Conservation (phyloP, 2,329 filamentous ascomycete genomes). For the Thielaviopsis musarum region DNA sequence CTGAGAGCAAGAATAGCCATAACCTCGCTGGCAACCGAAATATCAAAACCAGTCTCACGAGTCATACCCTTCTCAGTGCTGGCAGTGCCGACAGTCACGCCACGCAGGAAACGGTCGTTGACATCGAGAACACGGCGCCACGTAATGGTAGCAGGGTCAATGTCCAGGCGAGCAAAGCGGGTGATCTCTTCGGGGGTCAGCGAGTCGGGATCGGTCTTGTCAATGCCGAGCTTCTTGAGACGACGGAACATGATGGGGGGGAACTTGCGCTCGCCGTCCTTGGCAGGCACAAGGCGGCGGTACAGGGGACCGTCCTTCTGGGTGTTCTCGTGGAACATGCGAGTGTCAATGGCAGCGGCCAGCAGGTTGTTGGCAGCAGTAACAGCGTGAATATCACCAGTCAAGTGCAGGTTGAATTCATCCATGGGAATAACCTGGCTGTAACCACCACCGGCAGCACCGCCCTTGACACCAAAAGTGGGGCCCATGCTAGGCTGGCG, state of each 20-base stretch:
- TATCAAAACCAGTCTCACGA: constrained; percentile 87
- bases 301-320: constrained; percentile 84
- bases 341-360: constrained; percentile 88
- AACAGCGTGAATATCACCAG: constrained; percentile 94
- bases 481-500: constrained; percentile 93
- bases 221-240: constrained; percentile 86
- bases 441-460: constrained; percentile 92
- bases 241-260: constrained; percentile 82
- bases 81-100: constrained; percentile 75
- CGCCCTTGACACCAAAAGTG: constrained; percentile 97
- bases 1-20: constrained; percentile 96
- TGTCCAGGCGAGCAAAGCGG: constrained; percentile 84
- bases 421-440: constrained; percentile 99
- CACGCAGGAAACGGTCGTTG: constrained; percentile 85
- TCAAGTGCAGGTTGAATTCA: constrained; percentile 96
- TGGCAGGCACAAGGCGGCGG: constrained; percentile 69
- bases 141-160: constrained; percentile 92
- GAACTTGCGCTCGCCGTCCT: constrained; percentile 81
- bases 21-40: constrained; percentile 91
- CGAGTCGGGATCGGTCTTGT: constrained; percentile 84
- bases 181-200: constrained; percentile 78
- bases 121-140: constrained; percentile 95
- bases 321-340: constrained; percentile 95
- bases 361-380: constrained; percentile 94
- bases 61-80: constrained; percentile 79